These are phyloP conservation scores for Rachicladosporium sp. DNA, from an alignment of 2,329 filamentous ascomycete genomes.

Conservation along the genomic window DNA sequence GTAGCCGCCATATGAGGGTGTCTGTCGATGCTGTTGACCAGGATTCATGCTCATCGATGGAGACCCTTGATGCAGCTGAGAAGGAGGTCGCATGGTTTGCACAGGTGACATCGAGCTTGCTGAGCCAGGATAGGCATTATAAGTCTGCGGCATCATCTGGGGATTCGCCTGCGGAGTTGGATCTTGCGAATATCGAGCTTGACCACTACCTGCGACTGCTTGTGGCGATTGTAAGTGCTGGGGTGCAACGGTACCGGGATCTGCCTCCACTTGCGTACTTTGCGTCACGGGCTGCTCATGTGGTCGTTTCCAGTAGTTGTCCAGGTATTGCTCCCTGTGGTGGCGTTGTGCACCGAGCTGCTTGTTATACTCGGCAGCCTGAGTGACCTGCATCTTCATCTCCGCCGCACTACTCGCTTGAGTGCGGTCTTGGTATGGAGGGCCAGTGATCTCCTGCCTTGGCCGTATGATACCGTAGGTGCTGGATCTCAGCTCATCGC, in stretches of 20 bases:
- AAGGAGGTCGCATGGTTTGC: constrained; percentile 30
- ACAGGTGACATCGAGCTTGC: constrained; percentile 46
- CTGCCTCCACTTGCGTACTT: constrained; percentile 22
- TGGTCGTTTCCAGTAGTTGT: constrained; percentile 68
- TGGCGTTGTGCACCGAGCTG: constrained; percentile 67
- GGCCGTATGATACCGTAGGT: constrained; percentile 80
- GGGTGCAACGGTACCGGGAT: constrained; percentile 27
- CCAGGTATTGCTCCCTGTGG: constrained; percentile 66
- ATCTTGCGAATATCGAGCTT: constrained; percentile 44
- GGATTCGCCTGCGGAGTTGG: constrained; percentile 53
- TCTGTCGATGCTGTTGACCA: constrained; percentile 25
- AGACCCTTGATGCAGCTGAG: constrained; percentile 52
- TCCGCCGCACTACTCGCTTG: constrained; percentile 65
- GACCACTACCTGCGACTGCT: constrained; percentile 38
- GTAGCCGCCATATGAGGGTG: constrained; percentile 33
- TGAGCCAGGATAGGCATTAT: constrained; percentile 38
- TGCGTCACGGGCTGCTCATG: constrained; percentile 60
- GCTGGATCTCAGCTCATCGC: constrained; percentile 64
- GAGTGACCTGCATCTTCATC: constrained; percentile 72
- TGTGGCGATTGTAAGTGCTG: constrained; percentile 37
- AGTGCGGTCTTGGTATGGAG: constrained; percentile 76
- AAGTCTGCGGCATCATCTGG: constrained; percentile 31
- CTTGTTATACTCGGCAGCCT: constrained; percentile 85
- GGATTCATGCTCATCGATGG: constrained; percentile 40
- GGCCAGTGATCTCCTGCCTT: constrained; percentile 78